Evolutionary conservation across 192 early-diverging fungal species (phyloP), one percentile per base, ranked within the genome.

Genomic region (Phlyctochytrium planicorne): DNA sequence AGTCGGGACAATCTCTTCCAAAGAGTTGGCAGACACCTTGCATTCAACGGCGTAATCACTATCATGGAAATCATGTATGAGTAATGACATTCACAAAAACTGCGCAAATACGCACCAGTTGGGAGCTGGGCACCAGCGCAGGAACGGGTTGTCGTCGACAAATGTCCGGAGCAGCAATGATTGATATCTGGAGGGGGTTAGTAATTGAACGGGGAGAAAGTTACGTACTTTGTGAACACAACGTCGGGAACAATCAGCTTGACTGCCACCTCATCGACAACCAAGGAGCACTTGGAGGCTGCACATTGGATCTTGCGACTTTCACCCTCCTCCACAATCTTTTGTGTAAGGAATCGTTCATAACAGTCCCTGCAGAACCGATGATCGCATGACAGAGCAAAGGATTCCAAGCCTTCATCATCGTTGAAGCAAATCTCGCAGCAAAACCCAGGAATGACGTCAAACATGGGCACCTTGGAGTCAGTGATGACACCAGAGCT

Each of bases 81-180:
- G 6, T 53, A 6, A 6, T 52, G 4, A 56, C n/a, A n/a, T n/a
- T n/a, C n/a, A n/a, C n/a, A n/a, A n/a, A n/a, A n/a, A n/a, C n/a
- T n/a, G 52, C 55, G 57, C 25, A 3, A 6, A 33, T 17, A 66
- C 27, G 3, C 0, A 69, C 68, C 97, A 99, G 71, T 94, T 91
- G 23, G 95, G 95, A 20, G 90, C 91, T 29, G 96, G 95, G 65
- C 97, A 99, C 96, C 96, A 99, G 37, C 85, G 75, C 32, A 96
- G 75, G 52, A 79, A 85, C 53, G 86, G 80, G 52, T 86, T 83
- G 74, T 98, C 96, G 65, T 94, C 93, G 23, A 99, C 95, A 82
- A 90, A 99, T 14, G 91, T 91, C 57, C 94, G 87, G 30, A 95
- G 85, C 59, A 95, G 84, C 55, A 95, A 73, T 24, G 79, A 75